phyloP scores from a whole-genome alignment of 345 rosid genomes.

The Populus simonii region DNA sequence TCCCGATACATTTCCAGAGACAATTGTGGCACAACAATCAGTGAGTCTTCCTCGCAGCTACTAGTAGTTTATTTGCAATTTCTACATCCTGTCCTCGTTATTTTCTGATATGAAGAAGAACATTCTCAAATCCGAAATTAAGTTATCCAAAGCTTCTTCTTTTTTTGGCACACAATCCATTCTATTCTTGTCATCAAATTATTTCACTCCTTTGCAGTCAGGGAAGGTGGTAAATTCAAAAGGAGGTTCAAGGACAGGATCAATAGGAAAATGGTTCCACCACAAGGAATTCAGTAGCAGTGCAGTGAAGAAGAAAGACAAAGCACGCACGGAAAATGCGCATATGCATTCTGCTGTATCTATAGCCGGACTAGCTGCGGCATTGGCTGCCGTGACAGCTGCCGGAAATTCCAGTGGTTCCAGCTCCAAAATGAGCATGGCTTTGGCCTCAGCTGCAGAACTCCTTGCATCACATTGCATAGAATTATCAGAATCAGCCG shows the following conservation, averaged over 20 bases:
- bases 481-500: slow-evolving; percentile 74
- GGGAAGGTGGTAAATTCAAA: slow-evolving; percentile 50
- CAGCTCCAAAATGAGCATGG: slow-evolving; percentile 64
- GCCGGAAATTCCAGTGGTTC: slow-evolving; percentile 41
- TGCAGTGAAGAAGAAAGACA: slow-evolving; percentile 69
- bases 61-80: neutral
- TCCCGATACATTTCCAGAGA: slow-evolving; percentile 34
- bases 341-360: slow-evolving; percentile 73
- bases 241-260: slow-evolving; percentile 46
- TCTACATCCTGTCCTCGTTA: neutral
- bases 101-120: neutral
- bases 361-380: slow-evolving; percentile 92
- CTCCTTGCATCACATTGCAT: slow-evolving; percentile 86
- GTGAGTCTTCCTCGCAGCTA: slow-evolving; percentile 25
- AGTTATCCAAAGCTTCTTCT: neutral
- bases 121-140: neutral
- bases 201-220: slow-evolving; percentile 33
- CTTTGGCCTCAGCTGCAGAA: slow-evolving; percentile 85
- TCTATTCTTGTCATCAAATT: neutral
- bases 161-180: neutral
- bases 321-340: slow-evolving; percentile 69
- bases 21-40: slow-evolving; percentile 40
- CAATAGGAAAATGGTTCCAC: slow-evolving; percentile 84
- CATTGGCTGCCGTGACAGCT: slow-evolving; percentile 75
- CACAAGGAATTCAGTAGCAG: slow-evolving; percentile 48